phyloP scores from a whole-genome alignment of 2,329 filamentous ascomycete species.

The Ascochyta koolunga region DNA sequence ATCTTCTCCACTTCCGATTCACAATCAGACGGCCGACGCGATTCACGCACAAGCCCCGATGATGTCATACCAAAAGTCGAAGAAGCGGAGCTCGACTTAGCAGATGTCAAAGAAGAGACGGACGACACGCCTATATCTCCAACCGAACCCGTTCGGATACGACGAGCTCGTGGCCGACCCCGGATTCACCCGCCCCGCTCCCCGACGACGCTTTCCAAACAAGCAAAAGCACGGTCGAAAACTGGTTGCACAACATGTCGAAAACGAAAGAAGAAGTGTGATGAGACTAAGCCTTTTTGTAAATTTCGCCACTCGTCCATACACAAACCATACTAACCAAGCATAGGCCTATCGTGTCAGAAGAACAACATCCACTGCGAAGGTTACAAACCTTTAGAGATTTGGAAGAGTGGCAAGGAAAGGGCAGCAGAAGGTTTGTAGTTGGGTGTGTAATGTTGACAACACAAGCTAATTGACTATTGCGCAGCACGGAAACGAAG shows the following conservation, averaged over 20 bases:
- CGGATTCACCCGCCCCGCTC: conserved; percentile 76
- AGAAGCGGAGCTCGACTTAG: conserved; percentile 55
- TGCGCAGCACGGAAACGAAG: conserved; percentile 42
- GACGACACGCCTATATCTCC: conserved; percentile 44
- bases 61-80: conserved; percentile 61
- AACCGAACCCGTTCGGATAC: conserved; percentile 45
- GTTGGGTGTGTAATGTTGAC: background rate
- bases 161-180: conserved; percentile 71
- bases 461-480: conserved; percentile 29
- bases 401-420: conserved; percentile 87
- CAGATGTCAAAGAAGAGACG: conserved; percentile 45
- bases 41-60: conserved; percentile 34
- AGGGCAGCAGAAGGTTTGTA: conserved; percentile 67
- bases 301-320: conserved; percentile 9
- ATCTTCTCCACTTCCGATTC: conserved; percentile 32
- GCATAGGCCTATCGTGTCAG: conserved; percentile 79
- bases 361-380: conserved; percentile 93
- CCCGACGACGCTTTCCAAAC: conserved; percentile 67
- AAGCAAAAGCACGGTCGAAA: conserved; percentile 74
- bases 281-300: conserved; percentile 56
- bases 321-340: conserved; percentile 28
- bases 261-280: conserved; percentile 66
- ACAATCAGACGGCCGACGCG: conserved; percentile 33
- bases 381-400: conserved; percentile 83
- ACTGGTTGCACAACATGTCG: conserved; percentile 65